phyloP scores from a whole-genome alignment of 257 asterid species.

The Gentiana straminea region DNA sequence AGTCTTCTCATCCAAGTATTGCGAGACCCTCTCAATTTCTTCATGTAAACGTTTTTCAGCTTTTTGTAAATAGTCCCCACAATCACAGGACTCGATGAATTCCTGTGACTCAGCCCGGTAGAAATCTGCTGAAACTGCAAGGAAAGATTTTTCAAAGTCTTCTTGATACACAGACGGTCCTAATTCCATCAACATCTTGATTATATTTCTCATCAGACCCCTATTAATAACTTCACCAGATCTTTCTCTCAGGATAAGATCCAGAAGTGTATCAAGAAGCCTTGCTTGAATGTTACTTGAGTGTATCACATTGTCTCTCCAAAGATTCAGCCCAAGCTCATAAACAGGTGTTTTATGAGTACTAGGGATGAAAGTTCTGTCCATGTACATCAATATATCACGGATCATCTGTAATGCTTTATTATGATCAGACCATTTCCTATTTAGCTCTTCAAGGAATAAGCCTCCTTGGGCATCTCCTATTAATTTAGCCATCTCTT shows the following conservation, averaged over 20 bases:
- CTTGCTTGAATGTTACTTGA: conserved; percentile 56
- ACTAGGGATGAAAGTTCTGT: conserved; percentile 66
- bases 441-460: conserved; percentile 73
- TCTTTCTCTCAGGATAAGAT: conserved; percentile 54
- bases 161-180: conserved; percentile 79
- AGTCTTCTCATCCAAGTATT: conserved; percentile 64
- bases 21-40: conserved; percentile 82
- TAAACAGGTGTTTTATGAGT: conserved; percentile 59
- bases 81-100: conserved; percentile 72
- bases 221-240: conserved; percentile 78
- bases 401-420: conserved; percentile 79
- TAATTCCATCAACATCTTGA: conserved; percentile 77
- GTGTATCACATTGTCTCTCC: conserved; percentile 77
- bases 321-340: conserved; percentile 86
- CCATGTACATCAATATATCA: conserved; percentile 89
- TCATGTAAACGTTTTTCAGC: conserved; percentile 76
- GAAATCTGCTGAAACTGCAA: conserved; percentile 76
- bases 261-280: conserved; percentile 68
- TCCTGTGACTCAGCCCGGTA: conserved; percentile 82
- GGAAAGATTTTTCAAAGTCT: conserved; percentile 76
- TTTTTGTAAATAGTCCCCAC: conserved; percentile 76
- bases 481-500: conserved; percentile 52
- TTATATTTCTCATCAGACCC: conserved; percentile 75
- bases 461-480: conserved; percentile 69
- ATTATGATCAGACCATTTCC: conserved; percentile 78